These are phyloP conservation scores for Neostapfia colusana DNA, from an alignment of 176 grass and related monocot genomes.

Conservation along the genomic window DNA sequence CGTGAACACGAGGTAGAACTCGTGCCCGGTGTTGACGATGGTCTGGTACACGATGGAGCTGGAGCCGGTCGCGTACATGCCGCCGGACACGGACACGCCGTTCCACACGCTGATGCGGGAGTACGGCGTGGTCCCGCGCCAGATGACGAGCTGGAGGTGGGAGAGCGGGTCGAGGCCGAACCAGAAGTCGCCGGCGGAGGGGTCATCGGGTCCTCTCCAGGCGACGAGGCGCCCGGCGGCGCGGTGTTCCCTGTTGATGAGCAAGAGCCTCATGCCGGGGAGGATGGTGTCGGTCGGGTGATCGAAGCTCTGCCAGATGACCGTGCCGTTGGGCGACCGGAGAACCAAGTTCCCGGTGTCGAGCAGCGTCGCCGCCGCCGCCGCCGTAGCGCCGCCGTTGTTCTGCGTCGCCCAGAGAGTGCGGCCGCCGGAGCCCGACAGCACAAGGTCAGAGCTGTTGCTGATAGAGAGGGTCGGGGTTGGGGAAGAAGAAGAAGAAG, in stretches of 20 bases:
- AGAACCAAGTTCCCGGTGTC: conserved; percentile 40
- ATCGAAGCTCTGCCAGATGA: conserved; percentile 53
- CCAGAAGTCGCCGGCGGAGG: conserved; percentile 13
- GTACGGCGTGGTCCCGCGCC: background rate
- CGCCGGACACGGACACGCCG: background rate
- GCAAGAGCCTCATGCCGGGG: conserved; percentile 10
- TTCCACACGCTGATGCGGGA: conserved; percentile 24
- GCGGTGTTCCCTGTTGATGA: background rate
- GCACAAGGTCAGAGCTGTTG: background rate
- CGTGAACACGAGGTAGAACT: background rate
- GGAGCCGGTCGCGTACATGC: background rate
- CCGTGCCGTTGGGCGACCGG: background rate
- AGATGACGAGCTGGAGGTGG: background rate
- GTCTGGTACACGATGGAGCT: background rate
- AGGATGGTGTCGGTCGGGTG: conserved; percentile 42
- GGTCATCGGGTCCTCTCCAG: conserved; percentile 35
- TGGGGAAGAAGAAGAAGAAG: background rate
- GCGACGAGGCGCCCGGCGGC: background rate
- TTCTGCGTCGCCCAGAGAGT: background rate
- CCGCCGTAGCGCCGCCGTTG: background rate
- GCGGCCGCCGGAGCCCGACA: conserved; percentile 3
- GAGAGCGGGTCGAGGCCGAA: background rate
- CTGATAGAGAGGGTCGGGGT: background rate
- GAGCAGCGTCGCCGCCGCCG: background rate
- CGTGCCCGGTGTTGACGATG: background rate